phyloP scores from a whole-genome alignment of 1,284 basidiomycete genomes.

The Cryptococcus hybrid region DNA sequence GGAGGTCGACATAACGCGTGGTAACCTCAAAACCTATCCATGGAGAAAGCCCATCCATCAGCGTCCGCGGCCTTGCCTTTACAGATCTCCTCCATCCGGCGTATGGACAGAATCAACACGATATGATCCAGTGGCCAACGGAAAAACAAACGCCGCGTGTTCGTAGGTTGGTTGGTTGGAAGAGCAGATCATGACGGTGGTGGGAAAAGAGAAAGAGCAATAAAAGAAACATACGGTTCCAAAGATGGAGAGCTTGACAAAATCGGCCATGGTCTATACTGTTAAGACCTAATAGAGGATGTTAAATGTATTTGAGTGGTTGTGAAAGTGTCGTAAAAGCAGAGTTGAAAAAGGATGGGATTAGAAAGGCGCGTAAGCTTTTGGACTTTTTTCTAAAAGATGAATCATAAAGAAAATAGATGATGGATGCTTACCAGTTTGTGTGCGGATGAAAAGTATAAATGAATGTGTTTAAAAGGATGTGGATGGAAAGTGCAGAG shows the following conservation, averaged over 20 bases:
- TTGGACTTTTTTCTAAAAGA: too few species aligned
- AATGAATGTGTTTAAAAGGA: neutral
- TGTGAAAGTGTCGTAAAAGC: neutral
- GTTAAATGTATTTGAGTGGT: neutral
- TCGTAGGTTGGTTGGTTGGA: too few species aligned
- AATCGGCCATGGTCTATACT: conserved; percentile 55
- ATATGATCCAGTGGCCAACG: too few species aligned
- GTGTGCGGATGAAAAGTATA: neutral
- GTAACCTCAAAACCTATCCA: conserved; percentile 67
- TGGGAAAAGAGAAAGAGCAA: neutral
- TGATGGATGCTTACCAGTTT: neutral
- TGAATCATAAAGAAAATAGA: too few species aligned
- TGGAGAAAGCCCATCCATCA: neutral
- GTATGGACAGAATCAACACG: too few species aligned
- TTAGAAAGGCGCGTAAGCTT: too few species aligned
- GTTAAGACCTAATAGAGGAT: neutral
- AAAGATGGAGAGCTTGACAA: conserved; percentile 98
- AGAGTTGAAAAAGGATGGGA: neutral
- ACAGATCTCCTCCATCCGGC: too few species aligned
- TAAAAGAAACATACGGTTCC: conserved; percentile 59
- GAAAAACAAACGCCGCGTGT: too few species aligned
- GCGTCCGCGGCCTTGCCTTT: neutral
- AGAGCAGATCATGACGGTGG: too few species aligned
- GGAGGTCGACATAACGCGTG: conserved; percentile 97
- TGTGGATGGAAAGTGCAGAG: neutral